A percentile compares a stretch with the other conserved stretches of the same genome.
Conservation (phyloP, 2,329 filamentous ascomycete genomes). For the Botrytis elliptica region DNA sequence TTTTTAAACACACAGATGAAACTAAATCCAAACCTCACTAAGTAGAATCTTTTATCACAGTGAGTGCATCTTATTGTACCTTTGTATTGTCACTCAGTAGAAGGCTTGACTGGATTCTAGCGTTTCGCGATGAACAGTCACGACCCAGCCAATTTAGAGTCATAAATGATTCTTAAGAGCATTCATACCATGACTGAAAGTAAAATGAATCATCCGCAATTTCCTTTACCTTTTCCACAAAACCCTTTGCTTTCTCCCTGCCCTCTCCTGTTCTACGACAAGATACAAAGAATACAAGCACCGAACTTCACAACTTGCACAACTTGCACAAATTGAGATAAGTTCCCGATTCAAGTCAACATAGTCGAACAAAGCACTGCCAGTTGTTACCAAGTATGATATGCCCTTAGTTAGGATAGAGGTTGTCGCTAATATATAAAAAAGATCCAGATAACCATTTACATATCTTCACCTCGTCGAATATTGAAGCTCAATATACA, state of each 20-base stretch:
- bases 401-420: not conserved
- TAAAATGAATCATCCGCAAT: not conserved
- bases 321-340: not conserved
- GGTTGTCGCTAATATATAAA: not conserved
- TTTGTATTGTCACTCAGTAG: no score
- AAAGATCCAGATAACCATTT: not conserved
- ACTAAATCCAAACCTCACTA: not conserved
- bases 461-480: not conserved
- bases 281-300: not conserved
- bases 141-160: not conserved
- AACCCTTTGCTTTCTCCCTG: not conserved
- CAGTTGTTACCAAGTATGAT: not conserved
- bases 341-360: no score
- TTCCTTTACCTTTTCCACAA: not conserved
- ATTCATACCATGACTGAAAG: not conserved
- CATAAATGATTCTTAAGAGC: not conserved
- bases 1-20: not conserved
- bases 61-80: not conserved
- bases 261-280: not conserved
- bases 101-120: not conserved
- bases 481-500: not conserved
- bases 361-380: not conserved
- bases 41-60: not conserved
- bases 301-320: not conserved
- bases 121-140: not conserved